Conservation (phyloP, 176 grass and related monocot genomes). For the Musa acuminata region DNA sequence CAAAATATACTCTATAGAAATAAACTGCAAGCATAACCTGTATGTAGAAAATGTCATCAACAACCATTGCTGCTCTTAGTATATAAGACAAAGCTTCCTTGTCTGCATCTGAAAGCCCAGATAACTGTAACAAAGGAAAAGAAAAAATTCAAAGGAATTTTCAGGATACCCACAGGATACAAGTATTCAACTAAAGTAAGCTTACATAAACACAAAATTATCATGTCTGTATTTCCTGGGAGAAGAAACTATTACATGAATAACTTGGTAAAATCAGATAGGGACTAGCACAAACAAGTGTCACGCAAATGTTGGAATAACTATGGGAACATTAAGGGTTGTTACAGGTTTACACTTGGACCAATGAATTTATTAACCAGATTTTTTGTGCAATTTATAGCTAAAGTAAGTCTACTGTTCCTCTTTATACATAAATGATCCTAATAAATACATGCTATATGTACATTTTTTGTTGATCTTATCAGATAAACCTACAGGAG, state of each 20-base stretch:
- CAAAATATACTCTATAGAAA: conserved; percentile 5
- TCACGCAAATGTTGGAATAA: no score
- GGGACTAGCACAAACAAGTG: not conserved
- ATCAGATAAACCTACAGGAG: no score
- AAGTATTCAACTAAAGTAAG: not conserved
- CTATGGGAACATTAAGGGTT: no score
- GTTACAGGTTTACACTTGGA: not conserved
- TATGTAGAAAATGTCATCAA: conserved; percentile 86
- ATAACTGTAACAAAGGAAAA: conserved; percentile 36
- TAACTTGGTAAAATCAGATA: not conserved
- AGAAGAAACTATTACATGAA: not conserved
- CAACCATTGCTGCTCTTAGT: conserved; percentile 66
- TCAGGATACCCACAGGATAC: not conserved
- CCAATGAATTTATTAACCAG: not conserved
- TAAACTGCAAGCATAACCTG: conserved; percentile 34
- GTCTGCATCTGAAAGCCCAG: conserved; percentile 66
- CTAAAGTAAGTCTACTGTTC: not conserved
- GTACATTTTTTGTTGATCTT: no score
- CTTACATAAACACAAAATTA: not conserved
- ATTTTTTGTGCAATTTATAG: not conserved
- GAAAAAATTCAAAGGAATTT: not conserved
- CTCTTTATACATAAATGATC: not conserved
- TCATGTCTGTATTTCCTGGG: not conserved
- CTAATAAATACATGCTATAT: not conserved
- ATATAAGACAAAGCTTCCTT: conserved; percentile 66